Base-by-base conservation (phyloP, 2,329 filamentous ascomycete species). In the Paraconiothyrium brasiliense region DNA sequence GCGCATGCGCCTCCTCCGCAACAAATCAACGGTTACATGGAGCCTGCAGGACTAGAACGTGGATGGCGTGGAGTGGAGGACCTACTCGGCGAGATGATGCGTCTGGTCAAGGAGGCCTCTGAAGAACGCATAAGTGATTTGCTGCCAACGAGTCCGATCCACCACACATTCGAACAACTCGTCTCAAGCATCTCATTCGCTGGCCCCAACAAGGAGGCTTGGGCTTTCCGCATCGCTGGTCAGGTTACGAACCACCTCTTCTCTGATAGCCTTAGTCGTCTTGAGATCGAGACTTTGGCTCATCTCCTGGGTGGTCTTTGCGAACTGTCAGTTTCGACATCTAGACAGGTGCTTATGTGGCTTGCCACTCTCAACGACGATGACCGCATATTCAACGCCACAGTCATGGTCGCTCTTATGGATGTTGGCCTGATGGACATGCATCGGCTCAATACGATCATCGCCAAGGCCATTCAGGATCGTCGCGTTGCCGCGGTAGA, bases 401-500 rank as follows among this genome's bases (percentile, higher is more conserved):
- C 83, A 13, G 86, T 89, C 27, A 88, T 87, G 41, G 81, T 88
- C 54, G 84, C 85, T 54, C 81, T 90, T 35, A 84, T 90, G 61
- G 84, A 86, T 63, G 84, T 85, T 49, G 84, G 84, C 10, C 78
- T 90, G 37, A 81, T 91, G 69, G 87, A 90, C 62, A 81, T 89
- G 62, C 84, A 85, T 59, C 84, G 83, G 39, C 76, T 86, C 20
- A 85, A 86, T 65, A 84, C 87, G 24, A 89, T 91, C 55, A 86
- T 94, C 67, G 87, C 92, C 8, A 90, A 90, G 74, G 88, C 91
- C 1, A 84, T 98, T 22, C 83, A 87, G 58, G 85, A 90, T 59
- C 88, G 89, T 61, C 92, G 93, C 64, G 85, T 89, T 8, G 85
- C 86, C 24, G 92, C 91, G 1, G 81, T 97, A 3, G 88, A 93